Conservation (phyloP, 2,329 filamentous ascomycete genomes). For the Diaporthe humulicola region DNA sequence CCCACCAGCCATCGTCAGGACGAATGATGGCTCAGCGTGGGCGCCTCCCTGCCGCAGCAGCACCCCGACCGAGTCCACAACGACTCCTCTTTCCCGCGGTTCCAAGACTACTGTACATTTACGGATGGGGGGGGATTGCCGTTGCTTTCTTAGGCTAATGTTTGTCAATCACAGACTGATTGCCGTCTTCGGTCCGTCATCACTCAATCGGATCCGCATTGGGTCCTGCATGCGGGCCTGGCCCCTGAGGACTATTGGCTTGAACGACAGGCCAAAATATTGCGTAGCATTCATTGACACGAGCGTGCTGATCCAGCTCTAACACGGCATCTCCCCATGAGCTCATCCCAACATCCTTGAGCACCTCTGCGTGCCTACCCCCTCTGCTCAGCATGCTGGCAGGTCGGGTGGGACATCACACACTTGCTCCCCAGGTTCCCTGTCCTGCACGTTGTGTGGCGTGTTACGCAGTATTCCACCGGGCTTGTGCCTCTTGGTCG, state of each 20-base stretch:
- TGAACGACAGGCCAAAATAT: conserved; percentile 19
- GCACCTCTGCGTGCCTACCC: neutral
- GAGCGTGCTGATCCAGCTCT: conserved; percentile 20
- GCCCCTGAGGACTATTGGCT: conserved; percentile 21
- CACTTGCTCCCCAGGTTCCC: neutral
- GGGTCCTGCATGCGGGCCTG: conserved; percentile 25
- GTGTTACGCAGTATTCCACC: conserved; percentile 22
- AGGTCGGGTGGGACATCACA: neutral
- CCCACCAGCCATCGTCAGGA: neutral
- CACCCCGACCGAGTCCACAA: conserved; percentile 16
- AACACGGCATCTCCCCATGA: conserved; percentile 10
- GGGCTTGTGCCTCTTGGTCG: neutral
- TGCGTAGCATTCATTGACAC: conserved; percentile 29
- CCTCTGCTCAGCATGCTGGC: neutral
- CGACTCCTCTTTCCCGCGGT: conserved; percentile 11
- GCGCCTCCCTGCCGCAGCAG: neutral
- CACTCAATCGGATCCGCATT: conserved; percentile 21
- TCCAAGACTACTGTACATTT: conserved; percentile 4
- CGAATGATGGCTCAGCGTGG: conserved; percentile 1
- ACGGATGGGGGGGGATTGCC: conserved; percentile 3
- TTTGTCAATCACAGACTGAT: conserved; percentile 30
- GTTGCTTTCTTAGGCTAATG: conserved; percentile 34
- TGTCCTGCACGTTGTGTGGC: conserved; percentile 27
- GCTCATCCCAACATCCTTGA: conserved; percentile 5
- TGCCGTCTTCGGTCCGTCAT: conserved; percentile 30